Evolutionary conservation across 495 filamentous ascomycete genomes (phyloP), one percentile per base, ranked within the genome.

Genomic region (Massariosphaeria phaeospora): DNA sequence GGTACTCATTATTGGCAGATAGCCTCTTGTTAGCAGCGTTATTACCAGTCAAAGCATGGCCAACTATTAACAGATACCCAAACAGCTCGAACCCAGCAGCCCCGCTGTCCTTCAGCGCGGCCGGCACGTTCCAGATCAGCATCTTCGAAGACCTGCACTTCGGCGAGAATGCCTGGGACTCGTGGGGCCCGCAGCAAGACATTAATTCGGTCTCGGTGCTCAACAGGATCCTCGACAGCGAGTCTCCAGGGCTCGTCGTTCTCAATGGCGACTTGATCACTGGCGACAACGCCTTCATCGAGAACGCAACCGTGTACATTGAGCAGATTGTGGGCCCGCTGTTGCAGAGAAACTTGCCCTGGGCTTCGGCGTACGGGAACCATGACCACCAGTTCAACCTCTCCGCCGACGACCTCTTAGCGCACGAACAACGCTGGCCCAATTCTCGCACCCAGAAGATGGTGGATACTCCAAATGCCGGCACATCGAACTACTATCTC

Each of bases 221-320:
- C 66, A 77, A 78, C 45, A 62, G 69, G 12, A 70, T 88, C 15
- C 75, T 90, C 2, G 68, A 77, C n/a, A 55, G 67, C 5, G 85
- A 88, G 59, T 57, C 66, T 0, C 55, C 75, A 0, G 70, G 82
- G 23, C 75, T 89, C 1, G 82, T 85, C 18, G 76, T 90, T 7
- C 66, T 90, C 1, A 90, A 89, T 47, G 85, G 86, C 30, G 86
- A 89, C 57, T 70, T 89, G 9, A 83, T 89, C 53, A 84, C 86
- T 0, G 84, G 85, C 20, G 82, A 89, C 55, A 79, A 80, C 49
- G 78, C 78, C 1, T 79, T 73, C 33, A 61, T 72, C 11, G 69
- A 76, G 23, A 85, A 87, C 59, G 76, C 76, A 11, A 79, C 72
- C 4, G 44, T 69, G 18, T 85, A 86, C 50, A 27, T 88, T 15